These are phyloP conservation scores for Chytriomyces sp. DNA, from an alignment of 192 early-diverging fungal genomes.

Conservation along the genomic window DNA sequence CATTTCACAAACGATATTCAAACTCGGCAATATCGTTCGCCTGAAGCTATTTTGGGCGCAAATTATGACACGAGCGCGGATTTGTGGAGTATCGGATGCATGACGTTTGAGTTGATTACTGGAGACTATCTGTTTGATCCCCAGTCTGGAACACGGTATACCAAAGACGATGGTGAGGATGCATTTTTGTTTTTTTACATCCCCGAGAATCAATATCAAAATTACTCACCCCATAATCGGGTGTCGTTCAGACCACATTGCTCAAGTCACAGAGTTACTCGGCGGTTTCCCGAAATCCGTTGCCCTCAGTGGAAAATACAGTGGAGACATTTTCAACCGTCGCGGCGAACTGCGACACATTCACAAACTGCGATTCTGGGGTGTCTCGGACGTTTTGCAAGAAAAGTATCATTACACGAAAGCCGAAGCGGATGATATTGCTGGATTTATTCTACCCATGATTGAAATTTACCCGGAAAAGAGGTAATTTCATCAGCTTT, in stretches of 20 bases:
- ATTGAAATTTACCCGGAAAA: conserved; percentile 50
- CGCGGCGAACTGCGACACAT: conserved; percentile 85
- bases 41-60: conserved; percentile 91
- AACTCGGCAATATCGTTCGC: conserved; percentile 95
- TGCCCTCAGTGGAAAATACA: conserved; percentile 82
- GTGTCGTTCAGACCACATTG: conserved; percentile 79
- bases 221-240: neutral
- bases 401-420: conserved; percentile 85
- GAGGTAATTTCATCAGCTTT: no score
- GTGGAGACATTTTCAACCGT: conserved; percentile 85
- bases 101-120: conserved; percentile 91
- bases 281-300: conserved; percentile 81
- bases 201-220: neutral
- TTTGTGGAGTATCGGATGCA: conserved; percentile 93
- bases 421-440: conserved; percentile 75
- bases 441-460: conserved; percentile 87
- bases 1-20: conserved; percentile 97
- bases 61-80: conserved; percentile 86
- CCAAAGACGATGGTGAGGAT: conserved; percentile 82
- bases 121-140: conserved; percentile 97
- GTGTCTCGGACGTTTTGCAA: conserved; percentile 78
- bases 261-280: conserved; percentile 93
- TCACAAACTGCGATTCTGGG: conserved; percentile 81
- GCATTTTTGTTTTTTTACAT: neutral
- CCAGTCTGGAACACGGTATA: conserved; percentile 77